Percentiles rank a stretch among this genome's conserved stretches.
phyloP scores from a whole-genome alignment of 2,329 filamentous ascomycete genomes.

The Botrytis deweyae region DNA sequence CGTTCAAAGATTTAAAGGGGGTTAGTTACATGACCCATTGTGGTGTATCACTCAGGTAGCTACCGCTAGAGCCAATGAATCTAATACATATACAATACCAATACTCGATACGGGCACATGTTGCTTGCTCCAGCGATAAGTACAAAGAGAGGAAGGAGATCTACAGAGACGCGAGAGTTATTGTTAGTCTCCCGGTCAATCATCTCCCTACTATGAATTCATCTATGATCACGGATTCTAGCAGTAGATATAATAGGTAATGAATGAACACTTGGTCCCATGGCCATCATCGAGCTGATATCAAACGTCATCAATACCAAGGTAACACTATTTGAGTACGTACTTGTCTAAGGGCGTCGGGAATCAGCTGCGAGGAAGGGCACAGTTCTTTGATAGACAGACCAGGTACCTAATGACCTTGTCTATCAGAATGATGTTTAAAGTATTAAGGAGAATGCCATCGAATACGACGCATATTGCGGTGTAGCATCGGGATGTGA shows the following conservation, averaged over 20 bases:
- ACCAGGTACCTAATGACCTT: background rate
- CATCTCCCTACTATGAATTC: background rate
- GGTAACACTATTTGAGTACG: background rate
- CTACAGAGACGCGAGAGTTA: background rate
- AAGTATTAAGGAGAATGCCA: background rate
- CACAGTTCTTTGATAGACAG: background rate
- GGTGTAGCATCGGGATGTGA: background rate
- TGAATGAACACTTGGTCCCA: background rate
- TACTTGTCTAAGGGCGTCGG: background rate
- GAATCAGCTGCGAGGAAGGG: background rate
- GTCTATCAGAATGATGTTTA: background rate
- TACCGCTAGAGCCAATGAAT: background rate
- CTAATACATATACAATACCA: conserved; percentile 2
- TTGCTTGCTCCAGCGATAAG: background rate
- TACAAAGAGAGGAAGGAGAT: background rate
- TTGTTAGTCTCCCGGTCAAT: background rate
- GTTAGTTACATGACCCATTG: background rate
- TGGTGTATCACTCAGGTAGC: background rate
- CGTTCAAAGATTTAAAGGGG: background rate
- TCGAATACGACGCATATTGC: background rate
- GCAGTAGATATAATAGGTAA: background rate
- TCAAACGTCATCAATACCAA: background rate
- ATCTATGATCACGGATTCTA: background rate
- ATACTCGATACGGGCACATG: background rate
- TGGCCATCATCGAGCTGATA: background rate